Base-by-base conservation (phyloP, 2,329 filamentous ascomycete genomes). In the Stagonosporopsis chrysanthemi region DNA sequence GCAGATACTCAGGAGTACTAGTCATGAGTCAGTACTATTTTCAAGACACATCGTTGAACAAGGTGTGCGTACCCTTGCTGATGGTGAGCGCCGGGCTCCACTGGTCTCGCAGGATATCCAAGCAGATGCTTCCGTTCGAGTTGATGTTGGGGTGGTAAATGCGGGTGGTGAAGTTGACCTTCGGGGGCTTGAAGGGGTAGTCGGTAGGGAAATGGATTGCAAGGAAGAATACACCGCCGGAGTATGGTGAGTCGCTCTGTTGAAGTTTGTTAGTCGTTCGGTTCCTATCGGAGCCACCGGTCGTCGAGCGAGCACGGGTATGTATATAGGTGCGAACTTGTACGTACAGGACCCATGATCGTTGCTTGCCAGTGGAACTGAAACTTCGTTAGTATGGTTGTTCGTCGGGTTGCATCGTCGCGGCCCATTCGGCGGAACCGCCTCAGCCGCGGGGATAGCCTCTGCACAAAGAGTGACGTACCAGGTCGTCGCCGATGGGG, bases 71-170 rank as follows among this genome's bases (percentile, higher is more conserved):
- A 97, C 95, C 95, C 88, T 99, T 99, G 61, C 92, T 97, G 74
- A 99, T 98, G 68, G 95, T 99, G 80, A 99, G 84, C 67, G 95
- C 95, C 39, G 95, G 95, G 79, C 93, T 97, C 95, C 95, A 99
- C 83, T 99, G 95, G 80, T 99, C 95, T 83, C 95, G 89, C 76
- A 99, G 84, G 76, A 99, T 99, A 77, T 99, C 95, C 78, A 99
- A 83, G 80, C 95, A 99, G 81, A 99, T 99, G 81, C 93, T 97
- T 80, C 95, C 95, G 80, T 98, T 98, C 69, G 92, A 96, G 88
- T 99, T 99, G 92, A 99, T 99, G 83, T 99, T 99, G 74, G 95
- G 95, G 83, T 99, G 95, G 80, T 99, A 99, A 84, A 99, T 98
- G 77, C 94, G 90, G 66, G 95, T 99, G 72, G 92, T 98, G 87